Percentiles rank a stretch among this genome's conserved stretches.
Conservation (phyloP, 139 green algal genomes). For the Cymbomonas tetramitiformis region DNA sequence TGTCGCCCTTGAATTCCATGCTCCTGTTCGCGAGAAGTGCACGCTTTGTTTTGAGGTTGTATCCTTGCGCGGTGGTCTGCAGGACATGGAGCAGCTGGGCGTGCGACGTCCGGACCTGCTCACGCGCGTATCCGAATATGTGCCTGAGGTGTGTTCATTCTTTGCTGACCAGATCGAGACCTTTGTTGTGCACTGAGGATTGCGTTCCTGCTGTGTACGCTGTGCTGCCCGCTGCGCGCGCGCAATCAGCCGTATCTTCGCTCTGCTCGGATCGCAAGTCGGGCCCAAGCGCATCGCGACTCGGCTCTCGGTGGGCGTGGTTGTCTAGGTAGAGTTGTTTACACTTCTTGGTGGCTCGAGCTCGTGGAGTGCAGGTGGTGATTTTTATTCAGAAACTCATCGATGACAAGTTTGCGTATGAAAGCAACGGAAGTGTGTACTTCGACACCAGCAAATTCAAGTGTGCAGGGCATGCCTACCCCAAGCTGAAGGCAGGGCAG, state of each 20-base stretch:
- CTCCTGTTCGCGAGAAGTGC: too few relatives aligned
- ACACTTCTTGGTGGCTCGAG: too few relatives aligned
- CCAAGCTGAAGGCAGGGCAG: conserved; percentile 79
- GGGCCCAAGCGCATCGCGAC: too few relatives aligned
- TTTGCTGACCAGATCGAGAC: conserved; percentile 64
- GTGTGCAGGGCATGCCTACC: conserved; percentile 59
- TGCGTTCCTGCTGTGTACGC: too few relatives aligned
- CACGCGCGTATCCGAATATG: conserved; percentile 87
- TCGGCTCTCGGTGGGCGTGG: neutral
- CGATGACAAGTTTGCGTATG: conserved; percentile 74
- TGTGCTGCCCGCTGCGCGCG: too few relatives aligned
- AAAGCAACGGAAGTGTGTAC: conserved; percentile 72
- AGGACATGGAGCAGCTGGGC: conserved; percentile 76
- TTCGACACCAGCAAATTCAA: conserved; percentile 83
- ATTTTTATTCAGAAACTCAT: conserved; percentile 61
- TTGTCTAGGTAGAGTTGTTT: conserved; percentile 17
- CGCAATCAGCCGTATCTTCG: too few relatives aligned
- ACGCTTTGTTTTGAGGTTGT: too few relatives aligned
- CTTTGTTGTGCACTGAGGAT: conserved; percentile 30
- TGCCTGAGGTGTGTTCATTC: too few relatives aligned
- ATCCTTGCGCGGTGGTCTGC: too few relatives aligned
- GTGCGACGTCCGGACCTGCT: conserved; percentile 60
- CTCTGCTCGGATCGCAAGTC: too few relatives aligned
- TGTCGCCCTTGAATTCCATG: too few relatives aligned
- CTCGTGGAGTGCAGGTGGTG: too few relatives aligned